Conservation (phyloP, 1,139 yeast species). For the Protomyces inundatus region DNA sequence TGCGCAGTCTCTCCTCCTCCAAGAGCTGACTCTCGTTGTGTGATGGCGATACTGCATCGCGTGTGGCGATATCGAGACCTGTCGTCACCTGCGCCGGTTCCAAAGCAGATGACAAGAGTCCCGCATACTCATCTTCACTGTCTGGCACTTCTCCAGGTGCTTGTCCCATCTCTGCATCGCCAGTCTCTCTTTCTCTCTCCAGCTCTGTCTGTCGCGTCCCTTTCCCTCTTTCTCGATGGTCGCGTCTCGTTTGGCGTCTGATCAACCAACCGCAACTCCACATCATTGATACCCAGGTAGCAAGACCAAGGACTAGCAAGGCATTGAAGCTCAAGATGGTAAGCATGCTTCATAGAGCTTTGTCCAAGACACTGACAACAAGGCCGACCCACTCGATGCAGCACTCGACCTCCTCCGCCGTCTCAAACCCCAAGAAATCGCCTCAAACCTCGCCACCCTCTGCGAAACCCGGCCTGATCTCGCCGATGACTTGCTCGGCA, state of each 20-base stretch:
- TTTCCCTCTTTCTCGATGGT: neutral
- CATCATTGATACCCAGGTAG: neutral
- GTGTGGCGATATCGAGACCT: neutral
- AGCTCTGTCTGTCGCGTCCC: neutral
- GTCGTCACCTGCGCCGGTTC: no score
- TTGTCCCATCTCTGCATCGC: slow-evolving; percentile 6
- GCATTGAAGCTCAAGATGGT: neutral
- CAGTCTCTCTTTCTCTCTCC: neutral
- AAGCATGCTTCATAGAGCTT: neutral
- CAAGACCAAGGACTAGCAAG: neutral
- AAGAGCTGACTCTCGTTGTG: neutral
- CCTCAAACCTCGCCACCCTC: slow-evolving; percentile 57
- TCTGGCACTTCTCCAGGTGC: slow-evolving; percentile 1
- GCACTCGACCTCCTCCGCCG: slow-evolving; percentile 83
- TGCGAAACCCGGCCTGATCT: slow-evolving; percentile 75
- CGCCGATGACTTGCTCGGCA: slow-evolving; percentile 79
- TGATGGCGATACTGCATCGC: neutral
- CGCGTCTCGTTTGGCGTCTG: neutral
- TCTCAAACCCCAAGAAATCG: slow-evolving; percentile 67
- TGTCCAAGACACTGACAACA: neutral
- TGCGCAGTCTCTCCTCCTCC: neutral
- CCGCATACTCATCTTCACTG: slow-evolving; percentile 9
- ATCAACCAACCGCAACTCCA: neutral
- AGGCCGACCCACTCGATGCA: slow-evolving; percentile 72
- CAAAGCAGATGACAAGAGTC: no score